These are phyloP conservation scores for Fagus sylvatica DNA, from an alignment of 306 rosid species.

Conservation along the genomic window DNA sequence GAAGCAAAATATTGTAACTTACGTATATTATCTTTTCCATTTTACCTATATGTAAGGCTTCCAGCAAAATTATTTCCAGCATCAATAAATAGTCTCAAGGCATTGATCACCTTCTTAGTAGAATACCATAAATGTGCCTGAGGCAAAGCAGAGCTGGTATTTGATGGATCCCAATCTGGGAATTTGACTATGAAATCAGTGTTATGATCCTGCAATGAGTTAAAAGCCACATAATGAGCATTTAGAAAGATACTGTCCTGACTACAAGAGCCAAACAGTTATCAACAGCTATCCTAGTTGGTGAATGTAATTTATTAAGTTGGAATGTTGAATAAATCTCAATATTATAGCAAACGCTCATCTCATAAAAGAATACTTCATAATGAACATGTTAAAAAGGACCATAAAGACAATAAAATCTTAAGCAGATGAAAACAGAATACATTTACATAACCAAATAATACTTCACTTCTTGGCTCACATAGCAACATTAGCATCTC, in stretches of 20 bases:
- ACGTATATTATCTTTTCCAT: conserved; percentile 2
- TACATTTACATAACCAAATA: neutral
- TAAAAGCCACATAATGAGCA: conserved; percentile 17
- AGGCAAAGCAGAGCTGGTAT: conserved; percentile 39
- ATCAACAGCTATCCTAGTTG: neutral
- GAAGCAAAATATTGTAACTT: neutral
- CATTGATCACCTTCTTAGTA: conserved; percentile 58
- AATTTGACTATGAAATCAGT: conserved; percentile 72
- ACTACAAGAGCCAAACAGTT: neutral
- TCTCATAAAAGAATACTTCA: neutral
- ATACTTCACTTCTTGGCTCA: neutral
- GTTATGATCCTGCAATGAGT: conserved; percentile 78
- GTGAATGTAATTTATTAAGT: neutral
- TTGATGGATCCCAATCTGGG: conserved; percentile 87
- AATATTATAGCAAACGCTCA: neutral
- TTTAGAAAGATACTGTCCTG: neutral
- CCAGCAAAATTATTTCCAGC: conserved; percentile 58
- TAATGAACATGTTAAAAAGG: neutral
- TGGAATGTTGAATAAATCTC: neutral
- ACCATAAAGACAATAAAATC: neutral
- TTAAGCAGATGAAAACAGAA: neutral
- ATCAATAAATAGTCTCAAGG: conserved; percentile 58
- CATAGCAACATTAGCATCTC: neutral
- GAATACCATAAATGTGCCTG: conserved; percentile 92
- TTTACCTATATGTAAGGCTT: conserved; percentile 82